phyloP scores from a whole-genome alignment of 345 rosid species.

The Citrus cavaleriei region DNA sequence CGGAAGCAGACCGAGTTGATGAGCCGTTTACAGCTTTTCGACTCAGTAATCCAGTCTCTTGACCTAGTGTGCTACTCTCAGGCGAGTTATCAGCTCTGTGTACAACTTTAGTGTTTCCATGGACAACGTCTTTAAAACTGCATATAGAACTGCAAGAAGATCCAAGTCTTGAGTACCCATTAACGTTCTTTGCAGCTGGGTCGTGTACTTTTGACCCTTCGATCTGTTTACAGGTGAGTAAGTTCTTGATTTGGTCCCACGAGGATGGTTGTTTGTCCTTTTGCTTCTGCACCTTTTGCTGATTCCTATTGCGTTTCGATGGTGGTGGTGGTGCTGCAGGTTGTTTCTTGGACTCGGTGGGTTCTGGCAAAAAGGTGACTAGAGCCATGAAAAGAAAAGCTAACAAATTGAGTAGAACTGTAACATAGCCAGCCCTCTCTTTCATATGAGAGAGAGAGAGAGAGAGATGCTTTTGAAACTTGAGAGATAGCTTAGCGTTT shows the following conservation, averaged over 20 bases:
- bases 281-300: constrained; percentile 24
- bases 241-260: constrained; percentile 97
- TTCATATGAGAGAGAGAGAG: background rate
- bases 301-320: constrained; percentile 26
- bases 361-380: constrained; percentile 51
- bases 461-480: constrained; percentile 4
- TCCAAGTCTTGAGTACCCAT: constrained; percentile 38
- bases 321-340: background rate
- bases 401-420: background rate
- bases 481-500: background rate
- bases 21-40: constrained; percentile 43
- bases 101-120: constrained; percentile 89
- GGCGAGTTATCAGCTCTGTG: constrained; percentile 95
- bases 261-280: constrained; percentile 66
- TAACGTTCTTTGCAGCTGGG: constrained; percentile 57
- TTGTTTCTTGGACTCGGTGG: constrained; percentile 21
- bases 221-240: constrained; percentile 83
- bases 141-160: constrained; percentile 92
- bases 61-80: constrained; percentile 62
- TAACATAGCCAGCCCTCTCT: constrained; percentile 8
- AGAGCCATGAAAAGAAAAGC: constrained; percentile 50
- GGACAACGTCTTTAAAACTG: constrained; percentile 80
- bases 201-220: constrained; percentile 74
- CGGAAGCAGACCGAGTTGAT: constrained; percentile 46
- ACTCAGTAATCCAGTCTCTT: constrained; percentile 56